Base-by-base conservation (phyloP, 2,329 filamentous ascomycete genomes). In the Plectosphaerella sp. region DNA sequence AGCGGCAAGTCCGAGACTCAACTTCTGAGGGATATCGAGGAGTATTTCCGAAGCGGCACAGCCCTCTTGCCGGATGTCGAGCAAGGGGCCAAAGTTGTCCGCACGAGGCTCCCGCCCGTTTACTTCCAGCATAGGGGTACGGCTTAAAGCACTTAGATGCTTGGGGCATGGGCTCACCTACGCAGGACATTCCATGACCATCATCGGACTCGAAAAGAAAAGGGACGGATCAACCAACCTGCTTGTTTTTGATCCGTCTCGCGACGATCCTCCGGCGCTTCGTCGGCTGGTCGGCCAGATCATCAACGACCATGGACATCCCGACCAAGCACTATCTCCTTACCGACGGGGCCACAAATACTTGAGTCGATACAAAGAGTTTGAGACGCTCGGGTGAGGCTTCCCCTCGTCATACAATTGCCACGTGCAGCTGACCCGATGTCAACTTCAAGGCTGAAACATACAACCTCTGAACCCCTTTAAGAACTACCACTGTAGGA, bases 231-330 rank as follows among this genome's bases (percentile, higher is more conserved):
- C 75, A 16, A 72, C 77, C 49, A 88, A 89, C 59, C 73, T 97
- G 16, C 74, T 97, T 1, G 88, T 96, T 12, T 96, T 96, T 64
- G 92, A 97, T 64, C 91, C 93, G 1, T 88, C 88, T 72, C 91
- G 89, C 66, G 84, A 80, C 51, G 87, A 91, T 45, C 81, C 86
- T 1, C 74, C 76, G 3, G 77, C 76, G 16, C 79, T 95, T 61
- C 77, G 74, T 56, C 80, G 79, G 50, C 69, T 90, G 25, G 73
- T 80, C 45, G 81, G 73, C 25, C 74, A 65, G 4, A 70, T 66
- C 14, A 69, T 82, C 63, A 22, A 22, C 22, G 63, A 69, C 48
- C 66, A 72, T 45, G 70, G 72, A 12, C 66, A 74, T 28, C 77
- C 82, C 0, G 74, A 75, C 39, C 69, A 75, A 28, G 69, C 87